Percentiles rank a stretch among this genome's conserved stretches.
Evolutionary conservation across 805 yeast species (phyloP).

Genomic region (Torulaspora microellipsoides): DNA sequence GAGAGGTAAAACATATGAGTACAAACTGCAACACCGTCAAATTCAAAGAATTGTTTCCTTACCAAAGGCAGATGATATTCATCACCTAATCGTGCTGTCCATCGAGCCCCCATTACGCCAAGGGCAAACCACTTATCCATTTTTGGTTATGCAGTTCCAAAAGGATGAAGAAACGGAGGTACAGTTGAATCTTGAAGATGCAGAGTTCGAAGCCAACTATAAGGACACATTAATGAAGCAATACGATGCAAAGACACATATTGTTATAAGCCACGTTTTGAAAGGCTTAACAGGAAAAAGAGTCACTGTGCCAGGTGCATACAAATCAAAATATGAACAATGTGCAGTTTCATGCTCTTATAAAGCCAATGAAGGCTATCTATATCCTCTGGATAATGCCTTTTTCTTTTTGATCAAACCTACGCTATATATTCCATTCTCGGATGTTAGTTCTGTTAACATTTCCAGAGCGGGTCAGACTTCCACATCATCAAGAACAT

Average conservation of each 20-base stretch:
- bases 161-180: conserved; percentile 89
- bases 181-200: conserved; percentile 79
- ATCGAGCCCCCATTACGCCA: conserved; percentile 97
- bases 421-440: conserved; percentile 81
- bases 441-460: conserved; percentile 70
- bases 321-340: conserved; percentile 66
- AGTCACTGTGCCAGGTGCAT: conserved; percentile 79
- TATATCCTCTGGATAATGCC: conserved; percentile 89
- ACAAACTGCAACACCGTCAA: conserved; percentile 85
- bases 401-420: conserved; percentile 91
- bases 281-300: conserved; percentile 87
- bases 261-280: conserved; percentile 82
- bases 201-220: conserved; percentile 70
- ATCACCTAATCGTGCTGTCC: conserved; percentile 81
- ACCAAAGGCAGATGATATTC: conserved; percentile 92
- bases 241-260: conserved; percentile 80
- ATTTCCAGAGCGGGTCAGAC: conserved; percentile 88
- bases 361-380: conserved; percentile 91
- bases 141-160: conserved; percentile 81
- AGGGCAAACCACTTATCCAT: conserved; percentile 96
- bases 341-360: conserved; percentile 89
- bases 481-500: conserved; percentile 74
- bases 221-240: conserved; percentile 66
- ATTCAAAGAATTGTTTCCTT: conserved; percentile 86
- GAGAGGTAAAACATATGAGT: conserved; percentile 97